Evolutionary conservation across 2,329 filamentous ascomycete genomes (phyloP), one percentile per base, ranked within the genome.

Genomic region (Purpureocillium lavendulum): DNA sequence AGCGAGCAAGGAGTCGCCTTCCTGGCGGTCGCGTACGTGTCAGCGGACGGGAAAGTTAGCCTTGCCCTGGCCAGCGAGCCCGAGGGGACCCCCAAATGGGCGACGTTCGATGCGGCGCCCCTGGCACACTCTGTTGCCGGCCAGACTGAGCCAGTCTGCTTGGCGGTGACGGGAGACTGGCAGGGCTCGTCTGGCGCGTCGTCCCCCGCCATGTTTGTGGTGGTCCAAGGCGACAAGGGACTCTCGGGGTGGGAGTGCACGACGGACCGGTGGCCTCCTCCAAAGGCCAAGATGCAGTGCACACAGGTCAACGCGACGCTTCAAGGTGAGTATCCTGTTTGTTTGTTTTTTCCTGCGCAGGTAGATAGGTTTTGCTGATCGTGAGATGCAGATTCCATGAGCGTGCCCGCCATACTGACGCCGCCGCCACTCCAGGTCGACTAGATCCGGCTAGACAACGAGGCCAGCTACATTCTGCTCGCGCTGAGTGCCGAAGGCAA

Each of bases 81-180:
- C 11, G 14, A 36, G 31, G 33, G 3, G 10, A 35, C 14, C 10
- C 41, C 4, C 21, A 26, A 10, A 10, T 53, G 48, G 45, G 40
- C 42, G 10, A 16, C 38, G 3, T 28, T 46, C 3, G 43, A 45
- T 10, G 40, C 50, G 18, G 38, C 39, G 12, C 30, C 42, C 4
- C 36, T 51, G 17, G 18, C 39, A 10, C n/a, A 31, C 1, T 33
- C 43, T 12, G 39, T 39, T 1, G 29, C 48, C 2, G 50, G 47
- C 1, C 33, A 44, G 24, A 45, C 44, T 16, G 45, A 44, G 9
- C 6, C 33, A 9, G 34, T 47, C 8, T 45, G 44, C 6, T 48
- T 48, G 32, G 43, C 50, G 3, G 36, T 52, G 11, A 44, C 46
- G 2, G 49, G 46, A 13, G 45, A 49, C 30, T 49, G 48, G 49